phyloP scores from a whole-genome alignment of 768 basidiomycete genomes.

The Thelephora ganbajun region DNA sequence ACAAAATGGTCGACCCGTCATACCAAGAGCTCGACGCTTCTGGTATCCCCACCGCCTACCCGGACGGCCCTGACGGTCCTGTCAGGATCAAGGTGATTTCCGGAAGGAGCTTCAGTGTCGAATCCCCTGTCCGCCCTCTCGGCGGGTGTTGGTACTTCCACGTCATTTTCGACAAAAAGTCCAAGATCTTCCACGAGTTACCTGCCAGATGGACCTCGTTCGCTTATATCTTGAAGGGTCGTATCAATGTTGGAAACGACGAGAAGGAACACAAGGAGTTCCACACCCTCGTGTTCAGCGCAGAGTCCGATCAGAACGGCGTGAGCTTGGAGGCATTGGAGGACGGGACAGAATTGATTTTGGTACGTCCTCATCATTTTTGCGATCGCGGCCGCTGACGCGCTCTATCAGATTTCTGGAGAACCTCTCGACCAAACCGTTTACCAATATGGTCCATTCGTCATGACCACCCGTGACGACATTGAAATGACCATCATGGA shows the following conservation, averaged over 20 bases:
- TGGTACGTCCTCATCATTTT: constrained; percentile 31
- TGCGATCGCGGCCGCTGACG: neutral
- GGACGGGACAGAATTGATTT: constrained; percentile 57
- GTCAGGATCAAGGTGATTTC: constrained; percentile 75
- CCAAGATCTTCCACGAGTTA: constrained; percentile 64
- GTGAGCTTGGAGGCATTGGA: constrained; percentile 45
- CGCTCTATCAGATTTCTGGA: constrained; percentile 48
- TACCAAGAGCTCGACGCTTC: constrained; percentile 72
- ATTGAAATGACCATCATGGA: constrained; percentile 74
- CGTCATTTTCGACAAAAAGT: constrained; percentile 45
- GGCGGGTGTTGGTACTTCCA: constrained; percentile 96
- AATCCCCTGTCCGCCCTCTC: constrained; percentile 79
- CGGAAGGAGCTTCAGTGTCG: constrained; percentile 74
- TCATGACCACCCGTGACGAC: constrained; percentile 71
- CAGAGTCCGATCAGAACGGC: constrained; percentile 44
- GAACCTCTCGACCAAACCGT: constrained; percentile 85
- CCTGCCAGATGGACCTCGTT: constrained; percentile 87
- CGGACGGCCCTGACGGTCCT: constrained; percentile 51
- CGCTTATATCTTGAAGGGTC: constrained; percentile 62
- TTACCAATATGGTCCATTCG: constrained; percentile 79
- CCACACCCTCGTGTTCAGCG: constrained; percentile 78
- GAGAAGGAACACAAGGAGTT: constrained; percentile 35
- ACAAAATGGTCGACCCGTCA: constrained; percentile 75
- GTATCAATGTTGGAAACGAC: constrained; percentile 43
- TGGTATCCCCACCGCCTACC: constrained; percentile 64